Conservation (phyloP, 2,329 filamentous ascomycete genomes). For the Paecilomyces sp. region DNA sequence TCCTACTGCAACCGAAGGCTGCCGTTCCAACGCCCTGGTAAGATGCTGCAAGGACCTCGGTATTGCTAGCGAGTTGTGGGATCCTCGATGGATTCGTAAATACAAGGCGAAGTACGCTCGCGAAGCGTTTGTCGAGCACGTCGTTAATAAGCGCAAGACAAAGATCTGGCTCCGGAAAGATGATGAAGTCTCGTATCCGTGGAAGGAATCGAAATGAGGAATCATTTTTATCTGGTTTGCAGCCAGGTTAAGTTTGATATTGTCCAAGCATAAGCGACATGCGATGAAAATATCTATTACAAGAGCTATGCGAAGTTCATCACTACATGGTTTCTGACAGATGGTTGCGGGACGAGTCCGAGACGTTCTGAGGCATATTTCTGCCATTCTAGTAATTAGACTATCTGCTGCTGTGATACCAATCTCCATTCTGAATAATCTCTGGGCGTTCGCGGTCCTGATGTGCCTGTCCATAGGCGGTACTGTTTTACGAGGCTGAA, state of each 20-base stretch:
- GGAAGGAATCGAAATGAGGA: slow-evolving; percentile 40
- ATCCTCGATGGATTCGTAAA: slow-evolving; percentile 78
- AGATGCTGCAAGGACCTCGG: slow-evolving; percentile 97
- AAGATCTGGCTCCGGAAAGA: slow-evolving; percentile 84
- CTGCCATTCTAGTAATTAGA: not conserved
- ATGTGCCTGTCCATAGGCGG: not conserved
- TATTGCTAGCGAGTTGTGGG: slow-evolving; percentile 92
- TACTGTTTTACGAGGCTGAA: not conserved
- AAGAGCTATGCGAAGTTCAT: too few relatives aligned
- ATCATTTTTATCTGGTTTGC: not conserved
- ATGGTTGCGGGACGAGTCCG: not conserved
- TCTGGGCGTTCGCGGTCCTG: not conserved
- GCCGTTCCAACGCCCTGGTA: slow-evolving; percentile 96
- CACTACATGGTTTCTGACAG: not conserved
- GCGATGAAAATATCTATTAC: not conserved
- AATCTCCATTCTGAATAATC: not conserved
- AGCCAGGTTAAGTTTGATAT: not conserved
- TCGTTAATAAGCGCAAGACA: slow-evolving; percentile 76
- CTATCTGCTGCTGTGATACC: not conserved
- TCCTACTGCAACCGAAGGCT: slow-evolving; percentile 89
- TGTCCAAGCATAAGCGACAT: not conserved
- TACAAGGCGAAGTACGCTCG: slow-evolving; percentile 70
- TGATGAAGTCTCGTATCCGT: slow-evolving; percentile 62
- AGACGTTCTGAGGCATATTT: not conserved
- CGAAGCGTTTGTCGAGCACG: slow-evolving; percentile 87